These are phyloP conservation scores for Lablab purpureus DNA, from an alignment of 306 rosid species.

Conservation along the genomic window DNA sequence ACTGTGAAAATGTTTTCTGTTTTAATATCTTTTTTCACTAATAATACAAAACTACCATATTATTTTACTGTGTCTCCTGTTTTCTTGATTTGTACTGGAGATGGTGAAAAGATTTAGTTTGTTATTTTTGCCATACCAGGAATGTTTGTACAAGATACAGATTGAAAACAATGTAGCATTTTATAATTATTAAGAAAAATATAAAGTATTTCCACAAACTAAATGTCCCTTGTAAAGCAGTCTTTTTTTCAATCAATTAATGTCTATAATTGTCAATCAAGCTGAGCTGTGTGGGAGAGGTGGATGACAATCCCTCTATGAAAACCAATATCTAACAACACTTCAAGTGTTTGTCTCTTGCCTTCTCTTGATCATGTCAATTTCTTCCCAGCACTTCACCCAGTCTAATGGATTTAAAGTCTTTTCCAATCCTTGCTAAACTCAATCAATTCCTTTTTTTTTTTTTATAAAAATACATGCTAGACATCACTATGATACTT, in stretches of 20 bases:
- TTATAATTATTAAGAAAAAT: not conserved
- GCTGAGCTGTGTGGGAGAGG: not conserved
- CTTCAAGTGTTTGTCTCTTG: conserved; percentile 5
- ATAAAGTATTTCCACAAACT: not conserved
- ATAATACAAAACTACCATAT: not conserved
- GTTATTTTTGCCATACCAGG: not conserved
- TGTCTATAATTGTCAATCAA: not conserved
- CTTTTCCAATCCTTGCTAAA: conserved; percentile 18
- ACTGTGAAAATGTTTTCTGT: not conserved
- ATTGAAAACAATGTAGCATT: not conserved
- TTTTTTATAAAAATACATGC: too few relatives aligned
- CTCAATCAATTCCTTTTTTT: too few relatives aligned
- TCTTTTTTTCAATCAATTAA: conserved; percentile 1
- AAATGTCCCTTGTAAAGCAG: not conserved
- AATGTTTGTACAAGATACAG: not conserved
- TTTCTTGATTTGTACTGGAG: not conserved
- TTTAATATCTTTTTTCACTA: not conserved
- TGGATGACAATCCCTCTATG: not conserved
- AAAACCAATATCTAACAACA: not conserved
- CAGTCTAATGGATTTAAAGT: conserved; percentile 9
- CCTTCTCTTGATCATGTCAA: not conserved
- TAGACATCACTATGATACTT: too few relatives aligned
- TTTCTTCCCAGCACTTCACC: not conserved
- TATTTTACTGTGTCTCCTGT: not conserved
- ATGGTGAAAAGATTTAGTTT: conserved; percentile 11